These are phyloP conservation scores for Euphorbia schlechtendalii DNA, from an alignment of 441 rosid species.

Conservation along the genomic window DNA sequence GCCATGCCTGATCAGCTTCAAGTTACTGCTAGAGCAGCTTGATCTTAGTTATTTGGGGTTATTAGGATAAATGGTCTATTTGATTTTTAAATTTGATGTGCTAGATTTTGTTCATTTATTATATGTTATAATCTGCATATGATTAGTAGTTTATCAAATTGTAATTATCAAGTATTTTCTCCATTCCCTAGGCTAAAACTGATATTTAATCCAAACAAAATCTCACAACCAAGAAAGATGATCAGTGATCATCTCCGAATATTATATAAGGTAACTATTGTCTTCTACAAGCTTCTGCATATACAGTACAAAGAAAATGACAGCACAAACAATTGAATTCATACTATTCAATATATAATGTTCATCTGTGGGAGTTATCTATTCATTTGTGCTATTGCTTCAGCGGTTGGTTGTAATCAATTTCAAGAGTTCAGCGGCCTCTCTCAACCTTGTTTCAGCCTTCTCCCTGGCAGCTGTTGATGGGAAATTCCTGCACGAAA, in stretches of 20 bases:
- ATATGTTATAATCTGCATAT: too few relatives aligned
- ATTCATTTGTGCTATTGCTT: not conserved
- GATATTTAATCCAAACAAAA: not conserved
- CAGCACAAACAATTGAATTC: not conserved
- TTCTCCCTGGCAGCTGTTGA: conserved; percentile 37
- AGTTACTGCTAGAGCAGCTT: conserved; percentile 80
- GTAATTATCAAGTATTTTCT: too few relatives aligned
- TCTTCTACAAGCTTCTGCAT: not conserved
- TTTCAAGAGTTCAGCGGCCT: conserved; percentile 52
- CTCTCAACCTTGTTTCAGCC: conserved; percentile 55
- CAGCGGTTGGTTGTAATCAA: conserved; percentile 22
- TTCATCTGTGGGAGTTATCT: not conserved
- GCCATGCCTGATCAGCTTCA: conserved; percentile 45
- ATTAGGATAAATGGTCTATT: not conserved
- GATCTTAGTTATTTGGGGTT: conserved; percentile 3
- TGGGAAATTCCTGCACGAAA: conserved; percentile 41
- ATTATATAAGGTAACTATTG: not conserved
- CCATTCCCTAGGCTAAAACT: too few relatives aligned
- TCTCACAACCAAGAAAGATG: not conserved
- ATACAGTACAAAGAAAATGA: not conserved
- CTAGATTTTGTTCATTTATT: not conserved
- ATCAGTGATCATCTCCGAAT: not conserved
- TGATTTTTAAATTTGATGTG: not conserved
- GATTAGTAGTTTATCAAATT: too few relatives aligned
- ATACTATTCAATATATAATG: not conserved